A percentile compares a stretch with the other conserved stretches of the same genome.
phyloP scores from a whole-genome alignment of 805 yeast species.

The Candida krabiensis region DNA sequence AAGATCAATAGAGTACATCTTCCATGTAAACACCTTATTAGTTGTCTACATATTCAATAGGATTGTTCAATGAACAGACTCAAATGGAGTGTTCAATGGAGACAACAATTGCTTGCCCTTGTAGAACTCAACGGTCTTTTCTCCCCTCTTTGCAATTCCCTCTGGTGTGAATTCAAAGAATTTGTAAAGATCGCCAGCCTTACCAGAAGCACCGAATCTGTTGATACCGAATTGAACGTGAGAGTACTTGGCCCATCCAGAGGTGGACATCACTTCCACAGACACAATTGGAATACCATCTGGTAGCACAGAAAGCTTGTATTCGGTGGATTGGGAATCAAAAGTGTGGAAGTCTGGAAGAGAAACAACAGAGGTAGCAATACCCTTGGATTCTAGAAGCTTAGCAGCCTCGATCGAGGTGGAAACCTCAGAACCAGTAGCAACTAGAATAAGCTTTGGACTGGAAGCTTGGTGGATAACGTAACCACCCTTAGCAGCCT shows the following conservation, averaged over 20 bases:
- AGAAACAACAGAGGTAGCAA: constrained; percentile 82
- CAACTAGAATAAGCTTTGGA: constrained; percentile 74
- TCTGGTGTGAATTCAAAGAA: constrained; percentile 89
- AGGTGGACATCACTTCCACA: constrained; percentile 88
- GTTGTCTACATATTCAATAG: too few relatives aligned
- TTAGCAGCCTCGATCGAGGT: constrained; percentile 82
- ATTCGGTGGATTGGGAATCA: constrained; percentile 77
- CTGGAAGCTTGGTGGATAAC: constrained; percentile 56
- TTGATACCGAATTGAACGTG: constrained; percentile 96
- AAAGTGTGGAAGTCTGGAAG: constrained; percentile 92
- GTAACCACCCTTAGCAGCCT: constrained; percentile 95
- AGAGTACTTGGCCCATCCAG: constrained; percentile 93
- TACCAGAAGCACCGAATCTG: constrained; percentile 97
- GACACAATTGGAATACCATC: constrained; percentile 92
- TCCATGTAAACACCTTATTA: too few relatives aligned
- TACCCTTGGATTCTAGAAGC: constrained; percentile 61
- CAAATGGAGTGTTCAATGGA: constrained; percentile 80
- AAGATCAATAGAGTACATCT: too few relatives aligned
- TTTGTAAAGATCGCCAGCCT: constrained; percentile 79
- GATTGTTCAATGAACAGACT: constrained; percentile 33
- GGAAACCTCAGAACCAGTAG: constrained; percentile 95
- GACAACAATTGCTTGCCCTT: constrained; percentile 70
- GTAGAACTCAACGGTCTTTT: constrained; percentile 77
- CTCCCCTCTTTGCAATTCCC: constrained; percentile 86
- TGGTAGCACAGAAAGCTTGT: constrained; percentile 85